These are phyloP conservation scores for Pulveroboletus frians DNA, from an alignment of 768 basidiomycete species.

Conservation along the genomic window DNA sequence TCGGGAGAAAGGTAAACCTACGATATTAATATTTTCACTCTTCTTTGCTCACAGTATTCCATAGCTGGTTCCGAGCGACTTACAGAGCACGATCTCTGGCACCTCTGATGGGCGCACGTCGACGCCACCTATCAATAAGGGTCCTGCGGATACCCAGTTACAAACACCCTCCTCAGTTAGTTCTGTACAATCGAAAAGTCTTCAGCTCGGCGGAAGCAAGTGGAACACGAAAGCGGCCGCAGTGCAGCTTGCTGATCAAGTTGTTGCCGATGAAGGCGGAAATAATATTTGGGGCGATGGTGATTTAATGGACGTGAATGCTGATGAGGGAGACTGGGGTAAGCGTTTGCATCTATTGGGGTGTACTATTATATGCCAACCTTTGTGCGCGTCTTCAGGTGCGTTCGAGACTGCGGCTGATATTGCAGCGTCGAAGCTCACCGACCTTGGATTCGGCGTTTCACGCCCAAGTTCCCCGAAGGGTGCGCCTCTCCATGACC, in stretches of 20 bases:
- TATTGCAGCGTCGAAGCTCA: conserved; percentile 23
- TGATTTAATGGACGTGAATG: conserved; percentile 90
- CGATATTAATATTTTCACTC: neutral
- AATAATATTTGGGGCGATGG: conserved; percentile 67
- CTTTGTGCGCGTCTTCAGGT: conserved; percentile 36
- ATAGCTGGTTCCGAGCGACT: conserved; percentile 66
- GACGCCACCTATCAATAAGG: conserved; percentile 30
- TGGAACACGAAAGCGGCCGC: conserved; percentile 39
- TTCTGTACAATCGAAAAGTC: conserved; percentile 45
- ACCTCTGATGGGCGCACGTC: conserved; percentile 39
- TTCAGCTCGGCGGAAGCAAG: conserved; percentile 67
- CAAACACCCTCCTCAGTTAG: conserved; percentile 9
- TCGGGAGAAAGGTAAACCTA: conserved; percentile 68
- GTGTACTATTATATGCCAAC: neutral
- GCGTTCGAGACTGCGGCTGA: conserved; percentile 64
- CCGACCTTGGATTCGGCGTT: conserved; percentile 24
- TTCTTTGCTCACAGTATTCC: neutral
- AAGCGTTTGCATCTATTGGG: conserved; percentile 28
- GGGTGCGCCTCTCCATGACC: conserved; percentile 3
- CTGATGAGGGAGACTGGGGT: conserved; percentile 96
- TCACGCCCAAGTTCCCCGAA: conserved; percentile 10
- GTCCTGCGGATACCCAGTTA: neutral
- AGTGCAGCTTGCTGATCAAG: conserved; percentile 56
- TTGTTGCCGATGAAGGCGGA: conserved; percentile 30
- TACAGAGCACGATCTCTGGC: conserved; percentile 59